Base-by-base conservation (phyloP, 305 asterid genomes). In the Fraxinus ornus region DNA sequence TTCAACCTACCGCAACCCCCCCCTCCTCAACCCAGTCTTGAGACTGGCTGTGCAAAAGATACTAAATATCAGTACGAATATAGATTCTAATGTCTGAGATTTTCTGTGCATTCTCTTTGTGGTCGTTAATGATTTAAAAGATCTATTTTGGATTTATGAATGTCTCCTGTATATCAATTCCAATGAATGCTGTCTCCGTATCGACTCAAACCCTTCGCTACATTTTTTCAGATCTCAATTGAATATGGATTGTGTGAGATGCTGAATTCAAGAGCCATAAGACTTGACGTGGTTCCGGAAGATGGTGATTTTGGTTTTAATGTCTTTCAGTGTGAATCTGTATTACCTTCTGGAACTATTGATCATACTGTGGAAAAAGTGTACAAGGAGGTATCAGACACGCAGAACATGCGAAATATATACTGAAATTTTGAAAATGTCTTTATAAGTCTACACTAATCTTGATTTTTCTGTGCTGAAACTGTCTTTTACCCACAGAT, bases 161-260 rank as follows among this genome's bases (percentile, higher is more conserved):
- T 26, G 36, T 68, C 37, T 68, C 9, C 8, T 26, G n/a, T 68
- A 28, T 68, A 68, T 68, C 75, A 30, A 66, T 9, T 66, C 24
- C 44, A 71, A 32, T n/a, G 4, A 30, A 32, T 33, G 41, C 26
- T 30, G 47, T 71, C 37, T 15, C 22, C 1, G 13, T 71, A 71
- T 71, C 13, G 5, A 71, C 44, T 71, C 26, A 71, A 71, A 33
- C 76, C 47, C 13, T 17, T 15, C 22, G 13, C 76, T 71, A 68
- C 74, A 19, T 52, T 80, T 41, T 39, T 84, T 79, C 89, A 94
- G 97, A 97, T 93, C 35, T 89, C 99, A 2, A 77, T 95, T 37
- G 99, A 95, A 79, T 93, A 86, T 81, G 99, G 99, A 52, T 86
- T 95, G 85, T 95, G 89, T 80, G 99, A 93, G 88, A 92, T 92